Evolutionary conservation across 164 flowering plant species (phyloP), one percentile per base, ranked within the genome.

Genomic region (Macadamia integrifolia): DNA sequence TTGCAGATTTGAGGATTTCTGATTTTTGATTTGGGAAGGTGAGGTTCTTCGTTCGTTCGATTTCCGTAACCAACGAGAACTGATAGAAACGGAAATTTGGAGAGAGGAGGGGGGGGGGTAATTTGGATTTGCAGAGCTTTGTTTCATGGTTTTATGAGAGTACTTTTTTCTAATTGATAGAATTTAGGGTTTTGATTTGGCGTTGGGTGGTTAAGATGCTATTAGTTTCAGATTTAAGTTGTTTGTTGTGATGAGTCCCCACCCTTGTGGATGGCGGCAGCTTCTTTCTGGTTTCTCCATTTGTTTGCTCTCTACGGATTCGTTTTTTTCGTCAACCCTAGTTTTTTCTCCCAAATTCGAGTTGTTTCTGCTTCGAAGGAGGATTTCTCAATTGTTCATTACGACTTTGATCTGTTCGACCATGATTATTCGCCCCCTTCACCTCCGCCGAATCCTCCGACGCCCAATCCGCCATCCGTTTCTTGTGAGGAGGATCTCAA

Each of bases 351-450:
- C 4, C 60, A 31, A 48, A 44, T 43, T 62, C 6, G 29, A 30
- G 58, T 44, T n/a, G 52, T 58, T 30, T 14, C 40, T 29, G 73
- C 65, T 65, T 66, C 44, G 9, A 53, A 60, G 28, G 79, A 75
- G 53, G 80, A 80, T 28, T 77, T 79, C 66, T 79, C 86, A 14
- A 59, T 76, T 23, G n/a, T 71, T 48, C 79, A 64, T 35, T 15
- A 56, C 40, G 82, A 68, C 12, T 57, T 66, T 60, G 68, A 75
- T 28, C 46, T 65, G 57, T 60, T 66, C 60, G 14, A 42, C 11
- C 81, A 83, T 0, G 93, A 87, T 76, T 88, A 89, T 71, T 70
- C 85, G 4, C 90, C 97, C 13, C 92, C 93, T 9, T 66, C 90
- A 9, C 89, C 92, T 0, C 84, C 91, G 0, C 85, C 87, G 31